Conservation (phyloP, 441 rosid genomes). For the Manihot esculenta region DNA sequence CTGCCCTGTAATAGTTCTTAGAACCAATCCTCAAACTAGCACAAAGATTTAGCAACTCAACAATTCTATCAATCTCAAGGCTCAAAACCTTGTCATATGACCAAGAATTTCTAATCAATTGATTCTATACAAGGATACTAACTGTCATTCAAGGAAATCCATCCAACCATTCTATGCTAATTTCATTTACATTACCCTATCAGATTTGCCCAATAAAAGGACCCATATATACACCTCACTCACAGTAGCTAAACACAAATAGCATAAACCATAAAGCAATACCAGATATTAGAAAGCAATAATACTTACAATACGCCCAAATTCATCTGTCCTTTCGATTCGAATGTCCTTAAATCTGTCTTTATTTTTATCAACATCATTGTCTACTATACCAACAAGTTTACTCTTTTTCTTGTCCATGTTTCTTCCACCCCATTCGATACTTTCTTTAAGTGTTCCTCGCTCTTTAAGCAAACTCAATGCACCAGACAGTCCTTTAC, state of each 20-base stretch:
- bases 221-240: not conserved
- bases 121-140: not conserved
- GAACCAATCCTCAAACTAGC: not conserved
- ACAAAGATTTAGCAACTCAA: not conserved
- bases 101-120: not conserved
- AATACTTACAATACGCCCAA: constrained; percentile 94
- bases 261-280: not conserved
- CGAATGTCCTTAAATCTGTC: constrained; percentile 76
- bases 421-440: constrained; percentile 98
- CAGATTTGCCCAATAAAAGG: constrained; percentile 1
- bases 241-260: not conserved
- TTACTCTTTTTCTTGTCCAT: constrained; percentile 99
- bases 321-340: constrained; percentile 92
- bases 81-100: not conserved
- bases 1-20: constrained; percentile 2
- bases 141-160: not conserved
- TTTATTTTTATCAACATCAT: constrained; percentile 38
- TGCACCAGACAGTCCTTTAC: constrained; percentile 90
- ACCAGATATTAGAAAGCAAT: constrained; percentile 15
- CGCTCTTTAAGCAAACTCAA: constrained; percentile 82
- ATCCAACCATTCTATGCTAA: not conserved
- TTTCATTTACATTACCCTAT: not conserved
- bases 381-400: constrained; percentile 78
- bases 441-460: constrained; percentile 84
- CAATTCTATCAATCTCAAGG: not conserved